Conservation (phyloP, 345 rosid species). For the Eucalyptus virginea region DNA sequence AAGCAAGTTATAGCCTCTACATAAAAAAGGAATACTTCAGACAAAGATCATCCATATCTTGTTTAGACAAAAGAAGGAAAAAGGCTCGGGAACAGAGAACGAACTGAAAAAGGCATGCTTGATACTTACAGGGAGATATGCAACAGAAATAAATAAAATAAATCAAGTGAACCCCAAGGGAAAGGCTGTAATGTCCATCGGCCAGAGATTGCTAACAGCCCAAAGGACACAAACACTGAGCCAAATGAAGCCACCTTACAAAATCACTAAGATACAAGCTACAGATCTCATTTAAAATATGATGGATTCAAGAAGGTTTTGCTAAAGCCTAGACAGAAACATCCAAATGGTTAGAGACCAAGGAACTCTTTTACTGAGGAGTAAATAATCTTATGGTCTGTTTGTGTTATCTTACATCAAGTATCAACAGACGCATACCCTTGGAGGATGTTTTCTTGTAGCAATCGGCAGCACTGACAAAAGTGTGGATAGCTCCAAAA, state of each 20-base stretch:
- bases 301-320: background rate
- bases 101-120: background rate
- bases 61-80: background rate
- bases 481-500: constrained; percentile 71
- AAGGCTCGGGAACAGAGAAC: background rate
- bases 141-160: background rate
- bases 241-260: background rate
- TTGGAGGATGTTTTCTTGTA: constrained; percentile 57
- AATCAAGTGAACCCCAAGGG: too few species aligned
- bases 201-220: background rate
- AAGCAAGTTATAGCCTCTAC: constrained; percentile 7
- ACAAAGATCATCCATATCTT: background rate
- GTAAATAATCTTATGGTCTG: background rate
- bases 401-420: background rate
- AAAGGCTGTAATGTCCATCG: background rate
- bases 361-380: background rate
- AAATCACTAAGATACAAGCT: background rate
- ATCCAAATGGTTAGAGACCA: background rate
- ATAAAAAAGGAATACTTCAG: background rate
- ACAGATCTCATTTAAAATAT: background rate
- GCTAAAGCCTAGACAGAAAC: background rate
- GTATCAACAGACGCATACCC: constrained; percentile 23
- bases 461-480: constrained; percentile 76
- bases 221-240: background rate
- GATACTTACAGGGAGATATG: background rate